These are phyloP conservation scores for Hymenoscyphus linearis DNA, from an alignment of 2,329 filamentous ascomycete species.

Conservation along the genomic window DNA sequence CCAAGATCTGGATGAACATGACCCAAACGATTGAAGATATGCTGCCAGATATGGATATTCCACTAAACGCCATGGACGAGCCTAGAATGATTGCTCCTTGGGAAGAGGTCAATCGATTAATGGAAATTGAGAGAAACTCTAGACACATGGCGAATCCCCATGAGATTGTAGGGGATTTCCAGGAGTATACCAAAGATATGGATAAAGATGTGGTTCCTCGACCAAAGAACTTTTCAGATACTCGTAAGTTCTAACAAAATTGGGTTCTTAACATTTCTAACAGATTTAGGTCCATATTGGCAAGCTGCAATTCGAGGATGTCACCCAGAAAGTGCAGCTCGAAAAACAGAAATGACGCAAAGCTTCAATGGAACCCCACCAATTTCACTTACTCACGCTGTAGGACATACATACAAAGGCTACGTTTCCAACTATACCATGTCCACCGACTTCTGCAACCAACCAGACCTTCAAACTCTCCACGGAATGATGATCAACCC, in stretches of 20 bases:
- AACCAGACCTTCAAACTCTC: constrained; percentile 50
- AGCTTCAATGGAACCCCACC: constrained; percentile 40
- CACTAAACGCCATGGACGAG: constrained; percentile 60
- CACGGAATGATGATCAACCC: constrained; percentile 49
- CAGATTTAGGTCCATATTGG: constrained; percentile 46
- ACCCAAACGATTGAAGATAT: constrained; percentile 39
- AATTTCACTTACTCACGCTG: constrained; percentile 42
- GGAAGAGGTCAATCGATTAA: constrained; percentile 45
- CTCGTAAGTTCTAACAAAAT: constrained; percentile 35
- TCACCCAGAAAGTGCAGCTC: constrained; percentile 55
- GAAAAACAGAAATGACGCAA: constrained; percentile 38
- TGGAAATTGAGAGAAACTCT: constrained; percentile 39
- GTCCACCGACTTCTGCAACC: constrained; percentile 42
- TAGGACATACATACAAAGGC: constrained; percentile 30
- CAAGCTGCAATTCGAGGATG: constrained; percentile 53
- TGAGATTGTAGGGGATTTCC: constrained; percentile 42
- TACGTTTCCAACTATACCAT: constrained; percentile 38
- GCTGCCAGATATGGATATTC: constrained; percentile 60
- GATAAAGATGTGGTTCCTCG: constrained; percentile 7
- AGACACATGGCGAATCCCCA: constrained; percentile 52
- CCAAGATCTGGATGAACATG: constrained; percentile 35
- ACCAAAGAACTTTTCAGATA: constrained; percentile 11
- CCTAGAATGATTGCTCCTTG: constrained; percentile 54
- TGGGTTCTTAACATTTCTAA: neutral
- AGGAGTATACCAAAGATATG: constrained; percentile 37